Percentiles rank a stretch among this genome's conserved stretches.
Conservation (phyloP, 2,329 filamentous ascomycete genomes). For the Arachnomyces sp. region DNA sequence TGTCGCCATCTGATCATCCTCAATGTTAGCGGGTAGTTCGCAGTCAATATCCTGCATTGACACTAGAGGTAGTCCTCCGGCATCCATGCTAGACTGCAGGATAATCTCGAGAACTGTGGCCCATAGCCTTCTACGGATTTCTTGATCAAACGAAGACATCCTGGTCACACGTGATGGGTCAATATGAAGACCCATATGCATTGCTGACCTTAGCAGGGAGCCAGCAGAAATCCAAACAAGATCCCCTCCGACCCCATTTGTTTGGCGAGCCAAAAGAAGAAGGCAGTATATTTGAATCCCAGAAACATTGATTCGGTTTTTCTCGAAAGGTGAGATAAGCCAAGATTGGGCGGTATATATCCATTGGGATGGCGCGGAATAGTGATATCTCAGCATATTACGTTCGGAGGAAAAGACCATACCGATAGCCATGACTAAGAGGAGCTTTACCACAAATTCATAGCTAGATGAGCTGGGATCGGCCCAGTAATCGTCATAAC, state of each 20-base stretch:
- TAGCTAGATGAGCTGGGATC: constrained; percentile 33
- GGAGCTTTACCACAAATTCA: constrained; percentile 41
- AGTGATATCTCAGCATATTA: constrained; percentile 30
- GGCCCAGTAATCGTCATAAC: constrained; percentile 51
- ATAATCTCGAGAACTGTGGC: constrained; percentile 37
- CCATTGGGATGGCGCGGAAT: constrained; percentile 41
- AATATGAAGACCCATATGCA: constrained; percentile 36
- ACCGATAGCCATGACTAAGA: constrained; percentile 31
- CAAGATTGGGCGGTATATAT: constrained; percentile 29
- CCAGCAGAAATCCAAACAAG: constrained; percentile 31
- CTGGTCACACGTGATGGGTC: constrained; percentile 29
- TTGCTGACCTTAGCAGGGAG: constrained; percentile 33
- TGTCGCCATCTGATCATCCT: constrained; percentile 25
- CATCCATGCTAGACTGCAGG: constrained; percentile 29
- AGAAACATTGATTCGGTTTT: constrained; percentile 22
- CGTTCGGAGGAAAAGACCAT: constrained; percentile 38
- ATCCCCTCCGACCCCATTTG: constrained; percentile 24
- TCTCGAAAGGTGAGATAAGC: constrained; percentile 25
- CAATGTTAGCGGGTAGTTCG: constrained; percentile 29
- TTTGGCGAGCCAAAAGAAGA: constrained; percentile 27
- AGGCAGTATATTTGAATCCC: constrained; percentile 28
- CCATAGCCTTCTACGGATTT: constrained; percentile 41
- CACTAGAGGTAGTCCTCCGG: constrained; percentile 27
- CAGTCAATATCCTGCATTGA: constrained; percentile 31
- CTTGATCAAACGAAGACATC: constrained; percentile 32